Percentiles rank a stretch among this genome's conserved stretches.
These are phyloP conservation scores for Lipomyces kockii DNA, from an alignment of 805 yeast species.

Conservation along the genomic window DNA sequence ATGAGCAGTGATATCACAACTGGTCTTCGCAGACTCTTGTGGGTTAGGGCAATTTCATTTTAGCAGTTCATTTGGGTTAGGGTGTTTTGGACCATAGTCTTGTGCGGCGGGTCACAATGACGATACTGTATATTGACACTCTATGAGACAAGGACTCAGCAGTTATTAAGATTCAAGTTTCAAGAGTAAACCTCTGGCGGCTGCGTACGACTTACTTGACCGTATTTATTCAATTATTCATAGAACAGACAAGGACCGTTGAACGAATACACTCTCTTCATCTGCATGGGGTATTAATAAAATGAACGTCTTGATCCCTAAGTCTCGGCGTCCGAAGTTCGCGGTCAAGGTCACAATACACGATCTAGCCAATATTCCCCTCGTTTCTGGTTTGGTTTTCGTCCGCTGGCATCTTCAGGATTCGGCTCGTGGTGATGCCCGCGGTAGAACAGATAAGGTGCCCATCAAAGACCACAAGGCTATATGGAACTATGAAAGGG, in stretches of 20 bases:
- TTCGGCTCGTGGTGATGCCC: conserved; percentile 50
- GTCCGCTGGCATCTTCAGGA: conserved; percentile 69
- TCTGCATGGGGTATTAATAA: background rate
- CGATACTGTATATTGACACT: too few relatives aligned
- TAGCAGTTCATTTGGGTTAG: too few relatives aligned
- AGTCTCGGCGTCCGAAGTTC: conserved; percentile 58
- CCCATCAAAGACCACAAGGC: conserved; percentile 59
- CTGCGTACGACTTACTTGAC: background rate
- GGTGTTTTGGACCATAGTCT: too few relatives aligned
- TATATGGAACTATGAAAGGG: conserved; percentile 52
- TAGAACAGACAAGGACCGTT: background rate
- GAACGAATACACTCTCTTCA: background rate
- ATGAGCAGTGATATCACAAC: too few relatives aligned
- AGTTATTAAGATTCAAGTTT: background rate
- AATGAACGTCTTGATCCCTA: conserved; percentile 29
- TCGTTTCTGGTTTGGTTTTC: conserved; percentile 67
- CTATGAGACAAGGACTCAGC: too few relatives aligned
- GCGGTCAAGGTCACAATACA: conserved; percentile 60
- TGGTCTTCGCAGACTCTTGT: too few relatives aligned
- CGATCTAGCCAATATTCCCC: conserved; percentile 85
- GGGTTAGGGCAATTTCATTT: too few relatives aligned
- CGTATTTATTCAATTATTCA: background rate
- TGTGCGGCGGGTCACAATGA: too few relatives aligned
- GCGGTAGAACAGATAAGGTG: conserved; percentile 53
- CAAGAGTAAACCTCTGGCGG: background rate